Evolutionary conservation across 805 yeast genomes (phyloP).

Genomic region (Suhomyces xylopsoci): DNA sequence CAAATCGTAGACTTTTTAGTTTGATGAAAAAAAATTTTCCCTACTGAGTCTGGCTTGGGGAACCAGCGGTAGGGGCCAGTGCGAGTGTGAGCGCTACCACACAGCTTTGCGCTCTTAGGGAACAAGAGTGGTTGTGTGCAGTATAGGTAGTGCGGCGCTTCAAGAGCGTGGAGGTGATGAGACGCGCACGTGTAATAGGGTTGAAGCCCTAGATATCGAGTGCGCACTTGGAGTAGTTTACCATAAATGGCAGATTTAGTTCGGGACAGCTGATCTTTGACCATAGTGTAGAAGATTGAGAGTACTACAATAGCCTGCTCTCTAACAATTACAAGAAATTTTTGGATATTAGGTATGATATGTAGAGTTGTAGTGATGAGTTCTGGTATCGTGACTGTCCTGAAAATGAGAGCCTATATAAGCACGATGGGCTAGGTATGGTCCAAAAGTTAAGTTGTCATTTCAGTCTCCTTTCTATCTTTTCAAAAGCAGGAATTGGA

Average conservation of each 20-base stretch:
- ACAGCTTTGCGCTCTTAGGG: background rate
- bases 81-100: background rate
- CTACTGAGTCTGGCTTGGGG: constrained; percentile 1
- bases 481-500: background rate
- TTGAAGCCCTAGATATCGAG: background rate
- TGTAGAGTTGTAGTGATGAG: background rate
- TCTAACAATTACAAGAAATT: too few relatives aligned
- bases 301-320: too few relatives aligned
- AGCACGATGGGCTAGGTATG: background rate
- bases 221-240: background rate
- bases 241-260: background rate
- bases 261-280: background rate
- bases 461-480: background rate
- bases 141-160: background rate
- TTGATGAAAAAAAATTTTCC: constrained; percentile 8
- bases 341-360: background rate
- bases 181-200: background rate
- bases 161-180: background rate
- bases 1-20: background rate
- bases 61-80: background rate
- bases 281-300: background rate
- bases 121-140: background rate
- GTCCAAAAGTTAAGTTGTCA: background rate
- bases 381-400: background rate
- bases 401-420: background rate